phyloP scores from a whole-genome alignment of 306 rosid species.

The Malus sylvestris region DNA sequence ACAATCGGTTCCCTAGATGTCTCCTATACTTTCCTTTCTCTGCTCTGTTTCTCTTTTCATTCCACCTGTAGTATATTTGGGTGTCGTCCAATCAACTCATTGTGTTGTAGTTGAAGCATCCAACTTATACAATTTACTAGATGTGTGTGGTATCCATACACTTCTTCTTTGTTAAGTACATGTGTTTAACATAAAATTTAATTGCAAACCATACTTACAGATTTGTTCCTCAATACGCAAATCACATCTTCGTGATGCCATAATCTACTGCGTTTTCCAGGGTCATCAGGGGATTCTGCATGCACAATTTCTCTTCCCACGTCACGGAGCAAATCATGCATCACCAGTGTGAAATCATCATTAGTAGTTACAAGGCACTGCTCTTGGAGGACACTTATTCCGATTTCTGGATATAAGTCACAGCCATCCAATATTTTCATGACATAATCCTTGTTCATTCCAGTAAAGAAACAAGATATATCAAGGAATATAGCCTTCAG shows the following conservation, averaged over 20 bases:
- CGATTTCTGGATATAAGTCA: too few relatives aligned
- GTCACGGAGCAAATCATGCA: slow-evolving; percentile 19
- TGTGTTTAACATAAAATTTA: not conserved
- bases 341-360: not conserved
- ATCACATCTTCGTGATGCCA: not conserved
- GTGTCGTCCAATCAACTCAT: too few relatives aligned
- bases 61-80: too few relatives aligned
- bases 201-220: not conserved
- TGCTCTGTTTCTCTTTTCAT: not conserved
- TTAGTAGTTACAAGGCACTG: not conserved
- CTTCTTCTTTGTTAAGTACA: too few relatives aligned
- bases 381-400: too few relatives aligned
- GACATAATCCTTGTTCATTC: too few relatives aligned
- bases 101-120: too few relatives aligned
- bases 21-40: not conserved
- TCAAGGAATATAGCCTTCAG: too few relatives aligned
- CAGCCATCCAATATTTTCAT: too few relatives aligned
- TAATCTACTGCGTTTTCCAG: slow-evolving; percentile 12
- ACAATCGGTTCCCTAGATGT: not conserved
- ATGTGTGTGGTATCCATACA: not conserved
- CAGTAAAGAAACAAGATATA: too few relatives aligned
- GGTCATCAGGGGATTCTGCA: not conserved
- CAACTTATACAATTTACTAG: too few relatives aligned
- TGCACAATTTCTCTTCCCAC: slow-evolving; percentile 39
- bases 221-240: not conserved